A percentile compares a stretch with the other conserved stretches of the same genome.
These are phyloP conservation scores for Polyporus arcularius DNA, from an alignment of 768 basidiomycete genomes.

Conservation along the genomic window DNA sequence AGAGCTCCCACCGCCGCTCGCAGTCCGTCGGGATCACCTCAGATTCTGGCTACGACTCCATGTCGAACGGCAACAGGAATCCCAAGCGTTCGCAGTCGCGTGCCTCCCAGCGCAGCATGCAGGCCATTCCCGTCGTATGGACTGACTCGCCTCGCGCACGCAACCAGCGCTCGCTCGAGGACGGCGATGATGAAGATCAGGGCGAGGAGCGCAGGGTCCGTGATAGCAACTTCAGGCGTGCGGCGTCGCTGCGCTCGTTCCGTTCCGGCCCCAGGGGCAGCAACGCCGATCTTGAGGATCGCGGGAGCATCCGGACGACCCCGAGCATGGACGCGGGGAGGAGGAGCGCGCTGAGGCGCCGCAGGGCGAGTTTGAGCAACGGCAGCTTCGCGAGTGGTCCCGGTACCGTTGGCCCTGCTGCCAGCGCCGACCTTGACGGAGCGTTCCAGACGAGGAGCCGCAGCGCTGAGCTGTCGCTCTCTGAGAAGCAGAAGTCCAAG, in stretches of 20 bases:
- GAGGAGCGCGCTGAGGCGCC: constrained; percentile 9
- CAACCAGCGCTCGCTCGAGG: constrained; percentile 1
- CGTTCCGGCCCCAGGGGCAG: constrained; percentile 12
- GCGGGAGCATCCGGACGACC: constrained; percentile 21
- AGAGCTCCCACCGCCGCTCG: constrained; percentile 8
- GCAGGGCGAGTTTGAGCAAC: constrained; percentile 24
- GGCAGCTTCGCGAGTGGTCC: constrained; percentile 56
- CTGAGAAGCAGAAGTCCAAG: constrained; percentile 50
- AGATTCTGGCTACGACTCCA: constrained; percentile 27
- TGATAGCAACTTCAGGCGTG: constrained; percentile 13
- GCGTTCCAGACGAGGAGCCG: constrained; percentile 41
- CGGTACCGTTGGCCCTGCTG: constrained; percentile 50
- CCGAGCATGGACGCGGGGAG: not conserved
- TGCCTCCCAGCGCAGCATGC: constrained; percentile 7
- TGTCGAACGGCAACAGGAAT: not conserved
- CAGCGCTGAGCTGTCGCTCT: constrained; percentile 50
- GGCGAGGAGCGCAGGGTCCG: not conserved
- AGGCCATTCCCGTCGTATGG: constrained; percentile 30
- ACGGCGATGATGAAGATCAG: not conserved
- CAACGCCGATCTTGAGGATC: constrained; percentile 1
- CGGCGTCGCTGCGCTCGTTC: constrained; percentile 28
- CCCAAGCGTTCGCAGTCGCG: constrained; percentile 8
- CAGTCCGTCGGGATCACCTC: constrained; percentile 4
- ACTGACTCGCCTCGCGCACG: not conserved
- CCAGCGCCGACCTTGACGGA: constrained; percentile 43